Base-by-base conservation (phyloP, 179 eudicot species). In the Corrigiola litoralis region DNA sequence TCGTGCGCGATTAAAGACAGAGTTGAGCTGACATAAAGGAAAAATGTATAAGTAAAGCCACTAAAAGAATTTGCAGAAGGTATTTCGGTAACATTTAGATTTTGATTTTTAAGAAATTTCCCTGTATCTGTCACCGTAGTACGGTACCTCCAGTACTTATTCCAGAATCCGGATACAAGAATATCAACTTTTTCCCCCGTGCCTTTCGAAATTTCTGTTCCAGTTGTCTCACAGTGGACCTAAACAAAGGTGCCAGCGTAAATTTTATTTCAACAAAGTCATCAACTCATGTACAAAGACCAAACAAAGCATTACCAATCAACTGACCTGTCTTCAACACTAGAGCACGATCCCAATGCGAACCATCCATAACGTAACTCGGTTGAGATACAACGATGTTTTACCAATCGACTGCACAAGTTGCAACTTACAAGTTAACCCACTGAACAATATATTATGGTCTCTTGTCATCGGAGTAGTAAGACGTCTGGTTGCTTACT, bases 201-300 rank as follows among this genome's bases (percentile, higher is more conserved):
- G 48, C 83, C 86, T 73, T 63, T 92, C 98, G 96, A 92, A 55
- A 92, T 72, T 75, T 92, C 98, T 0, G 96, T 96, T 36, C 98
- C 98, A 40, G 98, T 89, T 38, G 96, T 92, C 66, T 92, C 89
- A 80, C 87, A 87, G 72, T 92, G 98, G 18, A 87, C 64, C 98
- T 90, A 50, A 60, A 75, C 34, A 81, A 24, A 45, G 18, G 17
- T 25, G 21, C 59, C 29, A 59, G 36, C 20, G 5, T 21, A 50
- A 8, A 16, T 34, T 36, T 58, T 41, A 34, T 17, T 40, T 4
- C 31, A 7, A 41, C 18, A 44, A 38, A 20, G 27, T 18, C 9
- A 45, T 12, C 7, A 50, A 61, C 23, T 4, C 20, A 37, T 36
- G 34, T n/a, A n/a, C 61, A 24, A 38, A 9, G 14, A 38, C 0